Base-by-base conservation (phyloP, 192 early-diverging fungal genomes). In the Rhizophagus clarus region DNA sequence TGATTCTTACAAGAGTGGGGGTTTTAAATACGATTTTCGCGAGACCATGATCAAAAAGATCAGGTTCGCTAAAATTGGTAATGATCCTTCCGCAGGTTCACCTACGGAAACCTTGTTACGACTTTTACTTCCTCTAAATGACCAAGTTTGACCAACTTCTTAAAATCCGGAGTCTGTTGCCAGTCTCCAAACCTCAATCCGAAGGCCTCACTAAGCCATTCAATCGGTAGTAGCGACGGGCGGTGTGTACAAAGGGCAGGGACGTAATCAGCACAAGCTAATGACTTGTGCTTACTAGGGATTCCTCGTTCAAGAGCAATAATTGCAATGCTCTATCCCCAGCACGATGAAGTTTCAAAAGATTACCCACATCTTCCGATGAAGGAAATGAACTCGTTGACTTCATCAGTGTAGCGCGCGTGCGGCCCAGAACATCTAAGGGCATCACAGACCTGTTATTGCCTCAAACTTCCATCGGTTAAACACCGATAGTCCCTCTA, bases 81-180 rank as follows among this genome's bases (percentile, higher is more conserved):
- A 93, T 91, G 42, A 45, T 68, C 66, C 66, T 22, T 68, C 66
- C 66, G 28, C 66, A 68, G 66, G n/a, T 68, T 68, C 66, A 15
- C 66, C 66, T 68, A 68, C 66, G 66, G 66, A 68, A 29, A 31
- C 66, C 66, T 68, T 68, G 66, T 68, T 68, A 68, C 66, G 66
- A 68, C 66, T 94, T 92, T 90, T 94, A 94, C 91, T 94, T 94
- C 91, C 93, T 94, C 91, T 94, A 91, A 94, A 93, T 91, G 90
- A 89, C 88, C 91, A 91, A 94, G 92, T 93, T 94, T 92, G 91
- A 83, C 70, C 42, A 85, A 89, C 85, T 92, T 93, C 87, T 90
- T 87, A 79, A 74, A 74, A 81, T 61, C 63, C 67, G 29, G 26
- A 79, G 79, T 81, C 82, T 87, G 81, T 89, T 90, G 83, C 83